These are phyloP conservation scores for Malus hybrid DNA, from an alignment of 331 rosid species.

Conservation along the genomic window DNA sequence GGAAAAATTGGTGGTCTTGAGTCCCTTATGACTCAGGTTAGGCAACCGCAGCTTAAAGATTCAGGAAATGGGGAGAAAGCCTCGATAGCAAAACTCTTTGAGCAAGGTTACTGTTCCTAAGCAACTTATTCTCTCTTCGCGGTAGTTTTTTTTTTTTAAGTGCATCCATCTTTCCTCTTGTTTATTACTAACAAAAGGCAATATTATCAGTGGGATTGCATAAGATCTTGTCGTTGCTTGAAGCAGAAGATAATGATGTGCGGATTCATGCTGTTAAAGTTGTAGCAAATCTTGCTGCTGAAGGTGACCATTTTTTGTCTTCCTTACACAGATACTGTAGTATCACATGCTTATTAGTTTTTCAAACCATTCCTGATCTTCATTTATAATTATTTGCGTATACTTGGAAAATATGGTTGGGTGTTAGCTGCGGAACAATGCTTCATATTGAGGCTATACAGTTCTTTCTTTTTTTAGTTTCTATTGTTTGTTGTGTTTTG, in stretches of 20 bases:
- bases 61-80: conserved; percentile 78
- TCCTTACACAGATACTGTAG: neutral
- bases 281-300: conserved; percentile 99
- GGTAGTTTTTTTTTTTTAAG: neutral
- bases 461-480: neutral
- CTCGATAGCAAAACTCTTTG: conserved; percentile 93
- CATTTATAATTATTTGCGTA: neutral
- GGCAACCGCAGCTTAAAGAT: conserved; percentile 46
- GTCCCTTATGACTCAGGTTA: conserved; percentile 59
- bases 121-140: neutral
- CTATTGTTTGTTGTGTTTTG: neutral
- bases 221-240: conserved; percentile 92
- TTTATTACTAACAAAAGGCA: neutral
- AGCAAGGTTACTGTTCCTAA: conserved; percentile 65
- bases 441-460: neutral
- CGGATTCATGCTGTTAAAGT: conserved; percentile 97
- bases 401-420: neutral
- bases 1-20: conserved; percentile 51
- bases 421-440: neutral
- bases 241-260: conserved; percentile 92
- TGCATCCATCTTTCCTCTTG: neutral
- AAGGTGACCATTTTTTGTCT: conserved; percentile 47
- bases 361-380: neutral
- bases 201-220: conserved; percentile 85
- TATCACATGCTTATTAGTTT: neutral